phyloP scores from a whole-genome alignment of 139 green algal genomes.

The Chlorella sp. region DNA sequence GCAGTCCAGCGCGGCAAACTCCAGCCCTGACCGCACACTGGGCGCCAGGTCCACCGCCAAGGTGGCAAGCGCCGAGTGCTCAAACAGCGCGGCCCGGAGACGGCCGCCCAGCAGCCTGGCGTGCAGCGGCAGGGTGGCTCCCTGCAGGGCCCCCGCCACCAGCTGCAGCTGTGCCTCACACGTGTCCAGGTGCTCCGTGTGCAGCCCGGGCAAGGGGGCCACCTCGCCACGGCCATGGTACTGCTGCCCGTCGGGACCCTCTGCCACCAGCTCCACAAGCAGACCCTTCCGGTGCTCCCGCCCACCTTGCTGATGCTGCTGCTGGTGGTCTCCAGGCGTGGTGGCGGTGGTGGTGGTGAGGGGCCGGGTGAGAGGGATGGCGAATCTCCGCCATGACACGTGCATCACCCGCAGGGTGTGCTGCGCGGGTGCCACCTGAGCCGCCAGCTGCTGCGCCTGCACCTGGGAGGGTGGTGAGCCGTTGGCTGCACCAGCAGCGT shows the following conservation, averaged over 20 bases:
- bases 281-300: no score
- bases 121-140: not conserved
- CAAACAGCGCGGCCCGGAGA: no score
- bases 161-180: constrained; percentile 54
- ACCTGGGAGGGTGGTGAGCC: no score
- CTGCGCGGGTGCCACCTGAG: not conserved
- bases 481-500: no score
- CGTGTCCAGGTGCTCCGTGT: constrained; percentile 62
- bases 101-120: not conserved
- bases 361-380: constrained; percentile 48
- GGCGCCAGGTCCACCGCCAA: not conserved
- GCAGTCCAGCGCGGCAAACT: not conserved
- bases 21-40: not conserved
- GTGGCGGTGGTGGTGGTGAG: constrained; percentile 65
- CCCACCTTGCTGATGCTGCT: no score
- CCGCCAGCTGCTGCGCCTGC: not conserved
- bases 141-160: not conserved
- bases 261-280: no score
- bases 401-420: no score
- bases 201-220: constrained; percentile 81
- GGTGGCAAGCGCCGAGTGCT: no score
- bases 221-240: constrained; percentile 60
- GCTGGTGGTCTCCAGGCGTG: no score
- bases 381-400: not conserved
- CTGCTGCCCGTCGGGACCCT: not conserved